Conservation (phyloP, 768 basidiomycete genomes). For the Naganishia friedmannii region DNA sequence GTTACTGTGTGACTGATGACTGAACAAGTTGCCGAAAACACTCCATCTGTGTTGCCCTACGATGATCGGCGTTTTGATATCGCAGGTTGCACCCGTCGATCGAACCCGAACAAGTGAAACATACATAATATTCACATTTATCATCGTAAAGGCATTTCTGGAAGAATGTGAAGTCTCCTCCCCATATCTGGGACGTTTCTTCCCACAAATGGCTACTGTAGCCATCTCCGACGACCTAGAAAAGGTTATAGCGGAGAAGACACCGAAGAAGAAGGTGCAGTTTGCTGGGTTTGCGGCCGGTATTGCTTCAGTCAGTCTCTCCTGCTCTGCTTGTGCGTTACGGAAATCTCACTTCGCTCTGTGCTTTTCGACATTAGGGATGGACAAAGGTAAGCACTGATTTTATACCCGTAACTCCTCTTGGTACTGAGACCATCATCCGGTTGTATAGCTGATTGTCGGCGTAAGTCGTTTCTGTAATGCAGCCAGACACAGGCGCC, state of each 20-base stretch:
- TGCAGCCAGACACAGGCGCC: not conserved
- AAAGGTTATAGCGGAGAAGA: not conserved
- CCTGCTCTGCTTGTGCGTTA: not conserved
- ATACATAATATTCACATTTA: not conserved
- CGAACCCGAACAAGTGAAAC: not conserved
- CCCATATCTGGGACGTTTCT: too few species aligned
- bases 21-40: too few species aligned
- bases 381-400: constrained; percentile 29
- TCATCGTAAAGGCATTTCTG: not conserved
- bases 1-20: too few species aligned
- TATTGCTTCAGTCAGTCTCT: constrained; percentile 25
- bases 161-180: not conserved
- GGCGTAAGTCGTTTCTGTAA: constrained; percentile 10
- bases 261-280: constrained; percentile 21
- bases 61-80: constrained; percentile 19
- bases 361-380: constrained; percentile 9
- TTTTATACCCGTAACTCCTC: not conserved
- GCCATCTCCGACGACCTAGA: not conserved
- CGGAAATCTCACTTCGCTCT: not conserved
- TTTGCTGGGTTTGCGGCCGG: constrained; percentile 32
- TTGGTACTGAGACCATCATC: not conserved
- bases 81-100: constrained; percentile 1
- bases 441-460: constrained; percentile 23
- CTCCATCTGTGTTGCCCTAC: not conserved
- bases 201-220: constrained; percentile 6